Evolutionary conservation across 768 basidiomycete species (phyloP).

Genomic region (Boletus speciosus): DNA sequence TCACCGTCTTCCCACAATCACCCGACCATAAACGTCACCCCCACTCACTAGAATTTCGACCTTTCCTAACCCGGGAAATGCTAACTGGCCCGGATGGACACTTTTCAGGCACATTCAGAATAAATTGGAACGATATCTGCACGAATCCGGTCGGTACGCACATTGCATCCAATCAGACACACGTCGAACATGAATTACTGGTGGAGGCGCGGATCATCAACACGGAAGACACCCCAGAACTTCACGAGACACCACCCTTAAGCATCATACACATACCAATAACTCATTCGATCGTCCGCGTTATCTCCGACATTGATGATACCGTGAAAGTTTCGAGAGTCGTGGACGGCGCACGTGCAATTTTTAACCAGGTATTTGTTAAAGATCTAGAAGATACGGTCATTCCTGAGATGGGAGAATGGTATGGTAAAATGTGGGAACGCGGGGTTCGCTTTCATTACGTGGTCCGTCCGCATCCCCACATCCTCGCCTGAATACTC

Average conservation of each 20-base stretch:
- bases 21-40: constrained; percentile 23
- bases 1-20: constrained; percentile 52
- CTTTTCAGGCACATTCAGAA: constrained; percentile 59
- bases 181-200: constrained; percentile 45
- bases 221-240: constrained; percentile 38
- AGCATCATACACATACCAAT: constrained; percentile 42
- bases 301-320: constrained; percentile 94
- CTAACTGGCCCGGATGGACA: constrained; percentile 65
- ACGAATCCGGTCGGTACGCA: constrained; percentile 55
- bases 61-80: constrained; percentile 50
- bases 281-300: constrained; percentile 61
- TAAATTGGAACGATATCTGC: constrained; percentile 70
- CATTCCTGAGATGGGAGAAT: constrained; percentile 80
- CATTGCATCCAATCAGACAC: constrained; percentile 53
- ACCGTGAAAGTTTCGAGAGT: constrained; percentile 71
- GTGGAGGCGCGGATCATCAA: constrained; percentile 46
- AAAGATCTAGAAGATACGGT: constrained; percentile 74
- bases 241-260: constrained; percentile 34
- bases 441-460: constrained; percentile 82
- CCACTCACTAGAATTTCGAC: constrained; percentile 12
- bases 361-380: constrained; percentile 91
- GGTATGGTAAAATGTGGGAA: constrained; percentile 68
- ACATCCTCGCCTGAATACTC: neutral
- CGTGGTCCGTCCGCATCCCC: constrained; percentile 54
- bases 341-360: constrained; percentile 70